Evolutionary conservation across 139 green algal genomes (phyloP), one percentile per base, ranked within the genome.

Genomic region (Chlorokybus atmophyticus): DNA sequence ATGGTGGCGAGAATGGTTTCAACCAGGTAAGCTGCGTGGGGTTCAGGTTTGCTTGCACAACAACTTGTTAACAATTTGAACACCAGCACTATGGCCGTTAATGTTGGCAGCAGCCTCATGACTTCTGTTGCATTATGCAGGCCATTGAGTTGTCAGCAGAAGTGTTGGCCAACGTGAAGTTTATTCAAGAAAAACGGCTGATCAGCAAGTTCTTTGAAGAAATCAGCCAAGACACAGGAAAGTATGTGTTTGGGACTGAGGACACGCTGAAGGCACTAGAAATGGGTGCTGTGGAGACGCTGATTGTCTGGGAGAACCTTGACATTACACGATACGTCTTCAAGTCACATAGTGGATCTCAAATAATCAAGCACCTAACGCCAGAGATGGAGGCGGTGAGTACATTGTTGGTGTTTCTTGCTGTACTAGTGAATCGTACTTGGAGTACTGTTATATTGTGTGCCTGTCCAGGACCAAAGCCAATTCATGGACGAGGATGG

Each of bases 221-320:
- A 76, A 95, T 97, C 71, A 85, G 70, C 52, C 86, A 95, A 66
- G 91, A 93, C 71, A 94, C 75, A 21, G 83, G 85, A 59, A 94
- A 94, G 68, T 94, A 84, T 68, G 80, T 90, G 50, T 96, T 95
- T 71, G 82, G 84, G 3, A 68, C 93, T 26, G 75, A 85, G 39
- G 91, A 98, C 76, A 98, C 91, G 26, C 76, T 98, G 60, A 68
- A 73, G 24, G 95, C 85, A 63, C 67, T 98, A 63, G 91, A 98
- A 55, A 97, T 98, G 91, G 91, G 91, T n/a, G 91, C 91, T 5
- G 87, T 98, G 55, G 91, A 98, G 76, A 97, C 82, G 6, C 82
- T 98, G 1, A 86, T 98, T 6, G 87, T 98, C 62, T 98, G 86
- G 88, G 91, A 98, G 75, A 80, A 87, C 55, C 72, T 98, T 8